These are phyloP conservation scores for Cicer chorassanicum DNA, from an alignment of 306 rosid species.

Conservation along the genomic window DNA sequence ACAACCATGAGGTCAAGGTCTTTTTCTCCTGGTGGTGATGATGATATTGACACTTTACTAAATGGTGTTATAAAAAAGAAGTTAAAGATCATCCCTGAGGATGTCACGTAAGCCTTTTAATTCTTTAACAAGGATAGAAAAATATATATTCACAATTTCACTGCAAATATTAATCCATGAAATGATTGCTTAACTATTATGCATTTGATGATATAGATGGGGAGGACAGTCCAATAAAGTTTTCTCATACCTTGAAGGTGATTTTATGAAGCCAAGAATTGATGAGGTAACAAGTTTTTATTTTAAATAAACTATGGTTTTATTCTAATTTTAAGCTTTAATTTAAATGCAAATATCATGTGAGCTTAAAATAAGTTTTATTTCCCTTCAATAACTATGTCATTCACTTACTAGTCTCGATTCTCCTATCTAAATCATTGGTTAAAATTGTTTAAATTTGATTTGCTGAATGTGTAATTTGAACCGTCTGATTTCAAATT, in stretches of 20 bases:
- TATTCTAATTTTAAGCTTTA: neutral
- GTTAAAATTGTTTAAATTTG: no score
- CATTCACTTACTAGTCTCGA: no score
- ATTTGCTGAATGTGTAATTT: no score
- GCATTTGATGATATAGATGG: constrained; percentile 70
- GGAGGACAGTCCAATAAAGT: constrained; percentile 59
- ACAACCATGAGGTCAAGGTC: constrained; percentile 46
- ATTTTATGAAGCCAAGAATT: constrained; percentile 92
- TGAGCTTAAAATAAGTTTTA: neutral
- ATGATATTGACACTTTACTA: constrained; percentile 55
- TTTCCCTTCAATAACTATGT: no score
- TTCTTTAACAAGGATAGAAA: neutral
- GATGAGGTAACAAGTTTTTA: constrained; percentile 59
- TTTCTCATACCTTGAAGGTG: constrained; percentile 52
- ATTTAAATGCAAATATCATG: neutral
- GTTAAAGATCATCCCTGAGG: constrained; percentile 73
- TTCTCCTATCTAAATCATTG: no score
- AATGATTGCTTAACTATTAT: constrained; percentile 17
- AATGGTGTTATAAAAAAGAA: constrained; percentile 77
- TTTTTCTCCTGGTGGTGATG: constrained; percentile 53
- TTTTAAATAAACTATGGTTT: no score
- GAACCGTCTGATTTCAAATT: no score
- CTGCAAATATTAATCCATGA: constrained; percentile 3
- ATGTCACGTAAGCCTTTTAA: constrained; percentile 61
- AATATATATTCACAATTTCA: neutral